Evolutionary conservation across 805 yeast species (phyloP).

Genomic region (Kuraishia floccosa): DNA sequence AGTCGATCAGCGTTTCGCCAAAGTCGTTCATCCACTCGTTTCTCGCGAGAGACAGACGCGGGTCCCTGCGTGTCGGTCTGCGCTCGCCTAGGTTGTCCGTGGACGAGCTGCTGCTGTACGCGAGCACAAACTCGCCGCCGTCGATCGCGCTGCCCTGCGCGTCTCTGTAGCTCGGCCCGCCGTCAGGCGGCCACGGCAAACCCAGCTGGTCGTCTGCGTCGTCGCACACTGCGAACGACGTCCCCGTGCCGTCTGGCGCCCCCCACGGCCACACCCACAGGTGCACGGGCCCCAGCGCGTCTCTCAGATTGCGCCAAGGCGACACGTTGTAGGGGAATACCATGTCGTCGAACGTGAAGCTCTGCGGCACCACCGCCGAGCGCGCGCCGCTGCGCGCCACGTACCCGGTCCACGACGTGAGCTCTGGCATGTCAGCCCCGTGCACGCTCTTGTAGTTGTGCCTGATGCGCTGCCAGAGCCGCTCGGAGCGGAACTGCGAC

Average conservation of each 20-base stretch:
- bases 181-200: slow-evolving; percentile 93
- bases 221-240: slow-evolving; percentile 35
- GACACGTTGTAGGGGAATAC: slow-evolving; percentile 83
- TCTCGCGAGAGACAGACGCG: slow-evolving; percentile 23
- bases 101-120: too few relatives aligned
- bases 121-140: background rate
- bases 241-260: slow-evolving; percentile 47
- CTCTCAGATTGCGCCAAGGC: slow-evolving; percentile 35
- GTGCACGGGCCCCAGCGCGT: slow-evolving; percentile 52
- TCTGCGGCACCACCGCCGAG: slow-evolving; percentile 6
- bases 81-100: background rate
- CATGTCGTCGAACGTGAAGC: slow-evolving; percentile 48
- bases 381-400: background rate
- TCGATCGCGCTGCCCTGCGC: slow-evolving; percentile 1
- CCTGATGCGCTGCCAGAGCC: slow-evolving; percentile 39
- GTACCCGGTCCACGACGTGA: slow-evolving; percentile 40
- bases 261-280: slow-evolving; percentile 70
- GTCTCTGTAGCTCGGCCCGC: slow-evolving; percentile 31
- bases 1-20: slow-evolving; percentile 81
- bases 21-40: slow-evolving; percentile 60
- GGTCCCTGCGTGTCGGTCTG: slow-evolving; percentile 11
- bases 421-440: slow-evolving; percentile 25
- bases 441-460: slow-evolving; percentile 30
- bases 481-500: slow-evolving; percentile 43
- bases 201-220: slow-evolving; percentile 53